These are phyloP conservation scores for Anastatica hierochuntica DNA, from an alignment of 345 rosid species.

Conservation along the genomic window DNA sequence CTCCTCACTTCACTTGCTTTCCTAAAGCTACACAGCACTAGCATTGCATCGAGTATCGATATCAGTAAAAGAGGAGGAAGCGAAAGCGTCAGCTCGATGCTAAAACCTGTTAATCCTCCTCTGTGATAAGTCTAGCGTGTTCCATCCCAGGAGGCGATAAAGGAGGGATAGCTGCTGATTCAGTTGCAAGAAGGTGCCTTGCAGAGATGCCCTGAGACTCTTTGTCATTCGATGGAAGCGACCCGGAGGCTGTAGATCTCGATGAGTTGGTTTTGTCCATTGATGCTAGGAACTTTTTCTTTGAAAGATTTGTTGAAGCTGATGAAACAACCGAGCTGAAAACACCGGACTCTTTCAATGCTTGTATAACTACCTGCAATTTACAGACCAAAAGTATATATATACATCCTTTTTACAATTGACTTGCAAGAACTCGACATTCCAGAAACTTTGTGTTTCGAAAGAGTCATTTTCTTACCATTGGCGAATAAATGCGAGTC, in stretches of 20 bases:
- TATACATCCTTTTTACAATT: background rate
- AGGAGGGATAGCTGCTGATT: constrained; percentile 74
- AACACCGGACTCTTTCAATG: constrained; percentile 72
- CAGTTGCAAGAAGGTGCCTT: constrained; percentile 44
- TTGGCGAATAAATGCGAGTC: constrained; percentile 78
- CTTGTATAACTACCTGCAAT: constrained; percentile 70
- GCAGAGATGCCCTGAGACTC: constrained; percentile 38
- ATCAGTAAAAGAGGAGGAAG: background rate
- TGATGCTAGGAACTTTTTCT: constrained; percentile 41
- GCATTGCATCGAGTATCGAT: background rate
- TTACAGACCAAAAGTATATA: background rate
- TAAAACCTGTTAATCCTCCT: constrained; percentile 14
- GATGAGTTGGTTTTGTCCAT: constrained; percentile 44
- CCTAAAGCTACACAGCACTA: constrained; percentile 17
- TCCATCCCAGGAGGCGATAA: constrained; percentile 57
- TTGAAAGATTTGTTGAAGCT: constrained; percentile 44
- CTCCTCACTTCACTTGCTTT: constrained; percentile 11
- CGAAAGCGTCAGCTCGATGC: background rate
- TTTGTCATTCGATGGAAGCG: constrained; percentile 38
- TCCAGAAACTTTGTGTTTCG: too few relatives aligned
- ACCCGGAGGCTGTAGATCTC: constrained; percentile 32
- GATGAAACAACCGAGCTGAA: constrained; percentile 62
- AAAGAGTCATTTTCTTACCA: constrained; percentile 39
- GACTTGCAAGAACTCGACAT: background rate
- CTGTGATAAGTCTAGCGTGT: constrained; percentile 15